phyloP scores from a whole-genome alignment of 768 basidiomycete species.

The Jaapia argillacea region DNA sequence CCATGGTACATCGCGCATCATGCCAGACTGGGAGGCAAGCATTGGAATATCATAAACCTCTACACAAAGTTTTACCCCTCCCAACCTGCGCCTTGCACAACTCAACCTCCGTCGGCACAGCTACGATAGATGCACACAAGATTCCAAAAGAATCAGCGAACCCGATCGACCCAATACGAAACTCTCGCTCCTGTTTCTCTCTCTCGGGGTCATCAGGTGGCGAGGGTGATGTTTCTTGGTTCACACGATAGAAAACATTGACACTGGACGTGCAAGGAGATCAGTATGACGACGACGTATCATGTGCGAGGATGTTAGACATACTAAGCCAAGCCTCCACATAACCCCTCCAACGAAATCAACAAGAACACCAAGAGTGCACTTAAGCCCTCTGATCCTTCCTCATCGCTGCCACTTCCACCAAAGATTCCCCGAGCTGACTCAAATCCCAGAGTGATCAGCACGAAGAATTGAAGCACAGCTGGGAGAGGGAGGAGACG shows the following conservation, averaged over 20 bases:
- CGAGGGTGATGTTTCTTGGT: slow-evolving; percentile 52
- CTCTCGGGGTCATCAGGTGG: slow-evolving; percentile 43
- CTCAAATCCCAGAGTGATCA: slow-evolving; percentile 53
- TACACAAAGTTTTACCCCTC: slow-evolving; percentile 62
- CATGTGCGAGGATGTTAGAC: slow-evolving; percentile 21
- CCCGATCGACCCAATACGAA: slow-evolving; percentile 85
- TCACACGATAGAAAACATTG: slow-evolving; percentile 78
- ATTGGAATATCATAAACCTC: not conserved
- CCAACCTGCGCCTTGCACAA: slow-evolving; percentile 67
- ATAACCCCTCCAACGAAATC: slow-evolving; percentile 83
- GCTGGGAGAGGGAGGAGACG: slow-evolving; percentile 67
- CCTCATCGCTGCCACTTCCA: slow-evolving; percentile 21
- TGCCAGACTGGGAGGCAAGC: no score
- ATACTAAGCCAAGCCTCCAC: slow-evolving; percentile 88
- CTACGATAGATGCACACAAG: slow-evolving; percentile 46
- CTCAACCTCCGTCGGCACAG: slow-evolving; percentile 66
- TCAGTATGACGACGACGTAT: not conserved
- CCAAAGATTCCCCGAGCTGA: slow-evolving; percentile 60
- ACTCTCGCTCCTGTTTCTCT: slow-evolving; percentile 70
- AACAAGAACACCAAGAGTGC: slow-evolving; percentile 63
- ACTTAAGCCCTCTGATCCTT: slow-evolving; percentile 27
- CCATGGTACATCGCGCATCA: no score
- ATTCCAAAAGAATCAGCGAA: slow-evolving; percentile 77
- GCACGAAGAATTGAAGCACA: slow-evolving; percentile 58
- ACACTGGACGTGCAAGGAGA: slow-evolving; percentile 37